A percentile compares a stretch with the other conserved stretches of the same genome.
These are phyloP conservation scores for Candida neerlandica DNA, from an alignment of 1,139 yeast species.

Conservation along the genomic window DNA sequence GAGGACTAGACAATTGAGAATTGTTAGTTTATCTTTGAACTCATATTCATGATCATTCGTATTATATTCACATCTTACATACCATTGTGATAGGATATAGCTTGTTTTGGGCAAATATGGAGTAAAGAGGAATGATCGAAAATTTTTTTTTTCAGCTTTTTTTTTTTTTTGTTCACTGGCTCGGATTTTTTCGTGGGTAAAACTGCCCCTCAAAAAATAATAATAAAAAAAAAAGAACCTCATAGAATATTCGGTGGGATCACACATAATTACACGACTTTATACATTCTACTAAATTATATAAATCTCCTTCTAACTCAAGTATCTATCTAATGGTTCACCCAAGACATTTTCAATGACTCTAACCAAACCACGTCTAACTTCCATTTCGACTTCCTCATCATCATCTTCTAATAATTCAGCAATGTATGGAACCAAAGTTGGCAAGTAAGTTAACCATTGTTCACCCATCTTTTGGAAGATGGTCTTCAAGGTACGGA, in stretches of 20 bases:
- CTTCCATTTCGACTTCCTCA: conserved; percentile 89
- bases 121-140: neutral
- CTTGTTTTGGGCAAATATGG: neutral
- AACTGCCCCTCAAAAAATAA: no score
- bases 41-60: neutral
- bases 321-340: conserved; percentile 89
- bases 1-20: conserved; percentile 34
- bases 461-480: conserved; percentile 93
- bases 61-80: conserved; percentile 2
- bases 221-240: no score
- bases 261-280: conserved; percentile 16
- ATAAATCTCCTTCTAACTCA: conserved; percentile 46
- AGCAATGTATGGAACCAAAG: conserved; percentile 92
- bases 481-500: conserved; percentile 73
- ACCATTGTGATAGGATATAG: conserved; percentile 9
- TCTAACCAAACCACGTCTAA: conserved; percentile 87
- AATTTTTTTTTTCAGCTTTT: neutral
- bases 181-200: neutral
- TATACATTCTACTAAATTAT: neutral
- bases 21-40: conserved; percentile 20
- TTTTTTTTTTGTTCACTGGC: neutral
- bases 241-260: conserved; percentile 11
- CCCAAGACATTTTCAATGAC: conserved; percentile 92
- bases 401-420: conserved; percentile 95
- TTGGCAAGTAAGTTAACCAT: conserved; percentile 91